Conservation (phyloP, 140 eudicot genomes). For the Erigeron philadelphicus region DNA sequence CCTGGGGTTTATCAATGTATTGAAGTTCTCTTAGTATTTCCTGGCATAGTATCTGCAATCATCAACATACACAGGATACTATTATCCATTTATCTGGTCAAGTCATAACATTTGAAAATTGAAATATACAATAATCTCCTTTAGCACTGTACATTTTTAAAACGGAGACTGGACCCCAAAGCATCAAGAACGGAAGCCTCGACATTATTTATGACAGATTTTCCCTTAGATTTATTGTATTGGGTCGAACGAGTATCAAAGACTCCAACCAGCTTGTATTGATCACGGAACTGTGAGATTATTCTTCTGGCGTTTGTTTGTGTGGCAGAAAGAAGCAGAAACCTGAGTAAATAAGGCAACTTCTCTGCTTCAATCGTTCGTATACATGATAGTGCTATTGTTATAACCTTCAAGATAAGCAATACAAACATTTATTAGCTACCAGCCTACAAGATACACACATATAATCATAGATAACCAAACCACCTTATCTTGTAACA, state of each 20-base stretch:
- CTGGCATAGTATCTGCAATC: constrained; percentile 60
- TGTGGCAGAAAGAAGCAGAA: constrained; percentile 64
- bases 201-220: constrained; percentile 43
- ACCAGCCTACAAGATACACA: constrained; percentile 8
- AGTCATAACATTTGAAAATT: background rate
- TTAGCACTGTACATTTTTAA: constrained; percentile 49
- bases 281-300: constrained; percentile 69
- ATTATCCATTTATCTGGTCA: constrained; percentile 17
- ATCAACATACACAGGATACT: constrained; percentile 17
- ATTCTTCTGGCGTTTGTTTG: constrained; percentile 60
- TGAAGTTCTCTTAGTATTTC: constrained; percentile 75
- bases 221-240: constrained; percentile 58
- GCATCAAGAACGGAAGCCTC: constrained; percentile 73
- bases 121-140: background rate
- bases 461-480: background rate
- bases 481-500: constrained; percentile 68
- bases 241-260: constrained; percentile 43
- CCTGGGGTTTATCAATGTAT: constrained; percentile 52
- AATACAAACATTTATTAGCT: constrained; percentile 15
- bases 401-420: constrained; percentile 51
- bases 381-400: constrained; percentile 65
- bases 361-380: constrained; percentile 70
- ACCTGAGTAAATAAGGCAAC: constrained; percentile 69
- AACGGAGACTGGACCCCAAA: constrained; percentile 70
- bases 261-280: constrained; percentile 55